Base-by-base conservation (phyloP, 345 rosid genomes). In the Crucihimalaya himalaica region DNA sequence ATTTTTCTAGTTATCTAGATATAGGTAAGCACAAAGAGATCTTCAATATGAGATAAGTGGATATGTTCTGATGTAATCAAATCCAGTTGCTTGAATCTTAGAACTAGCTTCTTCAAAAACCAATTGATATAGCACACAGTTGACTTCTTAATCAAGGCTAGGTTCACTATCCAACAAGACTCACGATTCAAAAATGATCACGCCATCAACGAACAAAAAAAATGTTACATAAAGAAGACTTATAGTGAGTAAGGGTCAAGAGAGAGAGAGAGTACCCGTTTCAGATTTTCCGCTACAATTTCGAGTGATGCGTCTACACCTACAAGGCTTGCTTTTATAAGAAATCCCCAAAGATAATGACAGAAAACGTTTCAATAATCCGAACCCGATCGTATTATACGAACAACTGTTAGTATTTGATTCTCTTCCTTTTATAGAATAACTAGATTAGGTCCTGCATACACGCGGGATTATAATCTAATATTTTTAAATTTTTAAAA, bases 351-450 rank as follows among this genome's bases (percentile, higher is more conserved):
- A 15, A 45, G 35, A 40, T 14, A 62, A 20, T 40, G 66, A 23
- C 45, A 7, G 43, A 12, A 12, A 4, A 40, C 29, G 28, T 34
- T 58, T 0, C 13, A n/a, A 12, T 16, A 28, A 40, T n/a, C n/a
- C 5, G 16, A 63, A 63, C n/a, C 37, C 2, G n/a, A 2, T 2
- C 19, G 3, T 43, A 6, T 43, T 6, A 2, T 43, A 6, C 8
- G 25, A 23, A 60, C 50, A 40, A 2, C 15, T 39, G 21, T 34
- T 21, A 14, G 50, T 31, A 13, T 40, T 27, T 14, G 59, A 47
- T 62, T 62, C 12, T 61, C 14, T 16, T 48, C 61, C 29, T 35
- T 71, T 12, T 71, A 1, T n/a, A n/a, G n/a, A n/a, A n/a, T n/a
- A n/a, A n/a, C n/a, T n/a, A n/a, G n/a, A n/a, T n/a, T n/a, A n/a